A percentile compares a stretch with the other conserved stretches of the same genome.
These are phyloP conservation scores for Penicillium vulpinum DNA, from an alignment of 2,329 filamentous ascomycete species.

Conservation along the genomic window DNA sequence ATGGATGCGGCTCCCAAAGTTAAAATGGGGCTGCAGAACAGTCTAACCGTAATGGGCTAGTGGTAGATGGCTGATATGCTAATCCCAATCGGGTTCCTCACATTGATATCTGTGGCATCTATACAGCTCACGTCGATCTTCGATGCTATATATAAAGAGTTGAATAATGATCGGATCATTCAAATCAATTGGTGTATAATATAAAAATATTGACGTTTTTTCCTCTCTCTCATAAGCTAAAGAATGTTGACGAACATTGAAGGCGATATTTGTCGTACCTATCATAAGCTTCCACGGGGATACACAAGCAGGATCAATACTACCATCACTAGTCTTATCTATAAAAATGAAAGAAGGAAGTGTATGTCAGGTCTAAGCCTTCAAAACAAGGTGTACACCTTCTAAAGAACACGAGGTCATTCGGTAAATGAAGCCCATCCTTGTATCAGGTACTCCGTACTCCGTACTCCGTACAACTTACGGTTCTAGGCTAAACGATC, in stretches of 20 bases:
- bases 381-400: neutral
- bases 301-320: neutral
- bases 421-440: neutral
- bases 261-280: neutral
- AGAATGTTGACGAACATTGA: neutral
- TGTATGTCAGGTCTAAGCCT: neutral
- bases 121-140: slow-evolving; percentile 8
- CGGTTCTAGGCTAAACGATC: neutral
- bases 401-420: neutral
- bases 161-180: neutral
- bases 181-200: no score
- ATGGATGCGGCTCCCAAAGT: slow-evolving; percentile 39
- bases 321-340: neutral
- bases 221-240: no score
- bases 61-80: slow-evolving; percentile 14
- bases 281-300: neutral
- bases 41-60: slow-evolving; percentile 24
- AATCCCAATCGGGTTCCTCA: slow-evolving; percentile 19
- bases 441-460: no score
- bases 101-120: slow-evolving; percentile 20
- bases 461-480: slow-evolving; percentile 1
- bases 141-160: neutral
- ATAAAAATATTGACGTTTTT: no score
- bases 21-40: slow-evolving; percentile 30
- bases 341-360: neutral